A percentile compares a stretch with the other conserved stretches of the same genome.
These are phyloP conservation scores for Plasmodium berghei DNA, from an alignment of 169 alveolate species.

Conservation along the genomic window DNA sequence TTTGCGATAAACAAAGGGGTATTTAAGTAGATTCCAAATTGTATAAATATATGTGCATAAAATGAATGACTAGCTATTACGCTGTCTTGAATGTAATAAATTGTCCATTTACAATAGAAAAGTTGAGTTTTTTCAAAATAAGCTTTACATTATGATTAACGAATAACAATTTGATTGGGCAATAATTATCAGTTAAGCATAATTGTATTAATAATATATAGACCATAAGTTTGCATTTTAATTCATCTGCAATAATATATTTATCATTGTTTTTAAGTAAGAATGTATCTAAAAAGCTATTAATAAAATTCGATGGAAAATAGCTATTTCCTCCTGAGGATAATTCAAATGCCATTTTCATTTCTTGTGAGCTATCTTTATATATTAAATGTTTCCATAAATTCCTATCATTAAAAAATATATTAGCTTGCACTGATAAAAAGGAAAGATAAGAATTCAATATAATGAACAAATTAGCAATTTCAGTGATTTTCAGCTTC, in stretches of 20 bases:
- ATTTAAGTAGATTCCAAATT: too few species aligned
- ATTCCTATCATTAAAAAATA: slow-evolving; percentile 15
- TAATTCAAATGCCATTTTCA: not conserved
- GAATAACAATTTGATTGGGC: slow-evolving; percentile 33
- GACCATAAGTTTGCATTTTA: slow-evolving; percentile 42
- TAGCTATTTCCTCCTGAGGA: slow-evolving; percentile 9
- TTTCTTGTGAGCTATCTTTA: slow-evolving; percentile 29
- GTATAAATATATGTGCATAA: too few species aligned
- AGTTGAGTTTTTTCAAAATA: slow-evolving; percentile 26
- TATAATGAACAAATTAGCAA: slow-evolving; percentile 33
- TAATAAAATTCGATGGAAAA: slow-evolving; percentile 30
- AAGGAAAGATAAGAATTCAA: slow-evolving; percentile 64
- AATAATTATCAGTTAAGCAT: slow-evolving; percentile 37
- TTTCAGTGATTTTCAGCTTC: slow-evolving; percentile 16
- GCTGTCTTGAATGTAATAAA: slow-evolving; percentile 25
- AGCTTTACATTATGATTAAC: slow-evolving; percentile 19
- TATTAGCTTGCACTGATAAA: slow-evolving; percentile 9
- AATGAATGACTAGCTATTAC: not conserved
- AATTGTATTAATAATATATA: slow-evolving; percentile 48
- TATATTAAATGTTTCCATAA: slow-evolving; percentile 29
- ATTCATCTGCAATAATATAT: slow-evolving; percentile 26
- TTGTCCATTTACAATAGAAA: slow-evolving; percentile 15
- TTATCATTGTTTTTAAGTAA: slow-evolving; percentile 31
- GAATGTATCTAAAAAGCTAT: slow-evolving; percentile 34
- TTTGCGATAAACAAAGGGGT: too few species aligned